These are phyloP conservation scores for Tylopilus sp. DNA, from an alignment of 768 basidiomycete genomes.

Conservation along the genomic window DNA sequence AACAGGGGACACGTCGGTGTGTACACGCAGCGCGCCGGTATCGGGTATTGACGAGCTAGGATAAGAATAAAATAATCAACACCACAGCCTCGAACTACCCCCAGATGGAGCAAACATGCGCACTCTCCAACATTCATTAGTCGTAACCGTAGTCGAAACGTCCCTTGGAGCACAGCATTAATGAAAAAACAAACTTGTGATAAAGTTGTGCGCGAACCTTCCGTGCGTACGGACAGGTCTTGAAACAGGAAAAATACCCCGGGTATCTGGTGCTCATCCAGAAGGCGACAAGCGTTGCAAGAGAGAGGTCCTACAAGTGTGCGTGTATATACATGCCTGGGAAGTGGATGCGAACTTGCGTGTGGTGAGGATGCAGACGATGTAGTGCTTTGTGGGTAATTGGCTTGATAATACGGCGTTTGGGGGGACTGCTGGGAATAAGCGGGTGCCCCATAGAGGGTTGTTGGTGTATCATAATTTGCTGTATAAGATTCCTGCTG, in stretches of 20 bases:
- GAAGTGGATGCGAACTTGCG: constrained; percentile 39
- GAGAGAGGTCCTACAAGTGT: constrained; percentile 89
- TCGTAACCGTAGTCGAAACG: constrained; percentile 81
- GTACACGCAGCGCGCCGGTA: constrained; percentile 58
- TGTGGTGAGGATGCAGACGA: constrained; percentile 30
- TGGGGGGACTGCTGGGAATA: constrained; percentile 29
- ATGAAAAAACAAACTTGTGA: constrained; percentile 22
- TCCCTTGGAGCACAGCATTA: constrained; percentile 46
- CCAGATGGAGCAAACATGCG: constrained; percentile 38
- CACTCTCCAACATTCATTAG: constrained; percentile 91
- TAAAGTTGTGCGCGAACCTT: constrained; percentile 53
- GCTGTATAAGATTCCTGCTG: constrained; percentile 25
- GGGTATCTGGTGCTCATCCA: constrained; percentile 79
- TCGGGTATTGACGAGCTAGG: constrained; percentile 71
- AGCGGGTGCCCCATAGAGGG: constrained; percentile 23
- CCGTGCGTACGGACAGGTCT: constrained; percentile 89
- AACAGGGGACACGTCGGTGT: constrained; percentile 68
- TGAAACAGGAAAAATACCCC: constrained; percentile 96
- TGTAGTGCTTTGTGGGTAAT: constrained; percentile 21
- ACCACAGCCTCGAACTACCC: constrained; percentile 15
- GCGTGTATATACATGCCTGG: constrained; percentile 75
- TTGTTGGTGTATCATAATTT: constrained; percentile 20
- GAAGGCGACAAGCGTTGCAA: constrained; percentile 78
- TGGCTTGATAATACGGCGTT: constrained; percentile 30
- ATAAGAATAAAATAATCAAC: constrained; percentile 22